A percentile compares a stretch with the other conserved stretches of the same genome.
Evolutionary conservation across 129 eudicot species (phyloP).

Genomic region (Logfia minima): DNA sequence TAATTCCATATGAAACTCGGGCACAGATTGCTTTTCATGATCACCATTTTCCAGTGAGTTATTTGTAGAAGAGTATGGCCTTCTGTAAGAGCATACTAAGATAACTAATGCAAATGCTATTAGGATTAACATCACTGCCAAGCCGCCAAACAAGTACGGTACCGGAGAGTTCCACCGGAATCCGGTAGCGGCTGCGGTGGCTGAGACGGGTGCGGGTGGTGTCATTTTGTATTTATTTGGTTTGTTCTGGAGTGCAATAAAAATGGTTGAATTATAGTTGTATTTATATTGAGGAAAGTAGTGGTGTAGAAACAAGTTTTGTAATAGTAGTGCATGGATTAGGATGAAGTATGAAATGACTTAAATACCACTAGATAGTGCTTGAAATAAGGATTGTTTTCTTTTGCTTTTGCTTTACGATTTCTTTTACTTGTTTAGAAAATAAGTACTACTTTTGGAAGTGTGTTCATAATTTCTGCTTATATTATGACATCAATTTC

Average conservation of each 20-base stretch:
- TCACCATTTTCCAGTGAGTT: slow-evolving; percentile 19
- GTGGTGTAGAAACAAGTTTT: neutral
- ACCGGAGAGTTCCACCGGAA: slow-evolving; percentile 57
- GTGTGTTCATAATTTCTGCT: slow-evolving; percentile 24
- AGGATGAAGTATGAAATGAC: slow-evolving; percentile 25
- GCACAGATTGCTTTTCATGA: slow-evolving; percentile 21
- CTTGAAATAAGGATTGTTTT: slow-evolving; percentile 23
- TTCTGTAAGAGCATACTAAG: slow-evolving; percentile 50
- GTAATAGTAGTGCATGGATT: slow-evolving; percentile 41
- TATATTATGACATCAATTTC: slow-evolving; percentile 12
- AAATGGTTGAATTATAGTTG: slow-evolving; percentile 24
- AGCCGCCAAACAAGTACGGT: slow-evolving; percentile 58
- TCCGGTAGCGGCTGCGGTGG: slow-evolving; percentile 32
- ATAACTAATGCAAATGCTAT: slow-evolving; percentile 56
- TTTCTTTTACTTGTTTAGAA: slow-evolving; percentile 36
- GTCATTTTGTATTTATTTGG: slow-evolving; percentile 17
- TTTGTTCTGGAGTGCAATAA: slow-evolving; percentile 23
- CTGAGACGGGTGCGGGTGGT: slow-evolving; percentile 24
- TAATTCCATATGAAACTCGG: slow-evolving; percentile 32
- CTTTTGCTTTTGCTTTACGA: slow-evolving; percentile 47
- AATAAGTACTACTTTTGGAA: slow-evolving; percentile 37
- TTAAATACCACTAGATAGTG: slow-evolving; percentile 31
- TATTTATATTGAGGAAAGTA: slow-evolving; percentile 36
- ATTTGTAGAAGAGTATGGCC: slow-evolving; percentile 24
- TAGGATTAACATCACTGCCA: slow-evolving; percentile 49